A percentile compares a stretch with the other conserved stretches of the same genome.
phyloP scores from a whole-genome alignment of 2,329 filamentous ascomycete genomes.

The Xylariaceae sp. region DNA sequence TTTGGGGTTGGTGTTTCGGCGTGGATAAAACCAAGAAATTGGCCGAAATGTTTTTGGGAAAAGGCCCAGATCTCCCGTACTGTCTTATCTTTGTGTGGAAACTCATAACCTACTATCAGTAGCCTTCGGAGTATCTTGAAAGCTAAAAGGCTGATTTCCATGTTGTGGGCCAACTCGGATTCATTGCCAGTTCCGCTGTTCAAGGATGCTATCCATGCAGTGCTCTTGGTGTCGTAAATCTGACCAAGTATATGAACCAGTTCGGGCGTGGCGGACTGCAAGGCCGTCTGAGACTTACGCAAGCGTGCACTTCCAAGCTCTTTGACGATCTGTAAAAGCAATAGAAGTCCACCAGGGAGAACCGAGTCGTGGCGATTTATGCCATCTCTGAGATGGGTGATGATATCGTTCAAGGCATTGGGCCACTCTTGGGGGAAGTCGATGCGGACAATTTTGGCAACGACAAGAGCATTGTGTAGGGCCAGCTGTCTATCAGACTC shows the following conservation, averaged over 20 bases:
- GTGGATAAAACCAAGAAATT: constrained; percentile 63
- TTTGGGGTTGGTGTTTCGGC: constrained; percentile 50
- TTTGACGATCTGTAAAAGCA: constrained; percentile 83
- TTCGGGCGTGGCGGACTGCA: constrained; percentile 77
- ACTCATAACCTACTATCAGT: constrained; percentile 75
- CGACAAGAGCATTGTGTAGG: constrained; percentile 80
- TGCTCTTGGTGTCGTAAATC: constrained; percentile 73
- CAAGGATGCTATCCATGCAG: constrained; percentile 62
- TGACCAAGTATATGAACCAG: constrained; percentile 74
- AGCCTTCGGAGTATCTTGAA: constrained; percentile 79
- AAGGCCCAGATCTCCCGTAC: constrained; percentile 78
- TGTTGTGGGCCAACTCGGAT: constrained; percentile 54
- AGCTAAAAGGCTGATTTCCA: constrained; percentile 72
- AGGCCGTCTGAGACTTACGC: constrained; percentile 65
- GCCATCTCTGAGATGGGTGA: constrained; percentile 59
- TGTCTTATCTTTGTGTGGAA: constrained; percentile 72
- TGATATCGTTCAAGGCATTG: constrained; percentile 55
- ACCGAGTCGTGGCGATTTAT: constrained; percentile 57
- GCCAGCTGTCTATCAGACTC: constrained; percentile 74
- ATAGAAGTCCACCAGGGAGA: constrained; percentile 67
- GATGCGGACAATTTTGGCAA: constrained; percentile 82
- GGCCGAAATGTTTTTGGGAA: constrained; percentile 72
- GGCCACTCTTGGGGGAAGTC: constrained; percentile 89
- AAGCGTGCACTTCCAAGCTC: constrained; percentile 80
- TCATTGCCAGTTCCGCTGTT: constrained; percentile 54